Conservation (phyloP, 2,329 filamentous ascomycete genomes). For the Metarhizium humberi region DNA sequence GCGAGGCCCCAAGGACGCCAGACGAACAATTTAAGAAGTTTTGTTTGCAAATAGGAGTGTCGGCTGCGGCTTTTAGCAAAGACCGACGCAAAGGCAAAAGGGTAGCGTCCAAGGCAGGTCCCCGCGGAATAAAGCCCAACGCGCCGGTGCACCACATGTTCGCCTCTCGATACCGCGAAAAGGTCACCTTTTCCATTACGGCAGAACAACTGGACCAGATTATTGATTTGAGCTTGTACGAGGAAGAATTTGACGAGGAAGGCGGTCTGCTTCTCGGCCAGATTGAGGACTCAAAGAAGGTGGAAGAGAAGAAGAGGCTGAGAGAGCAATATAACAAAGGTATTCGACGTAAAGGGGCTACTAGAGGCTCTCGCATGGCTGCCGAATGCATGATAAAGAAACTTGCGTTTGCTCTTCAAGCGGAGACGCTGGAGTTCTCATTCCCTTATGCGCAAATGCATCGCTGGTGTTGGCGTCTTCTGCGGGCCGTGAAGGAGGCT, state of each 20-base stretch:
- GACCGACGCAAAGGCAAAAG: background rate
- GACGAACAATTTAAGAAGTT: constrained; percentile 28
- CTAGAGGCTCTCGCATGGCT: constrained; percentile 3
- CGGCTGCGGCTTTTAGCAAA: constrained; percentile 11
- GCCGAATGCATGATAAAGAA: constrained; percentile 19
- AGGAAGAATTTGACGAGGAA: constrained; percentile 11
- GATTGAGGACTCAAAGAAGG: constrained; percentile 11
- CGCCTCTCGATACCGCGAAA: background rate
- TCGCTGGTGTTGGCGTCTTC: constrained; percentile 27
- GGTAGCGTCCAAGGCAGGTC: constrained; percentile 12
- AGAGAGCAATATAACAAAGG: background rate
- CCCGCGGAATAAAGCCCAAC: constrained; percentile 19
- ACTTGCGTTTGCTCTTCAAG: constrained; percentile 23
- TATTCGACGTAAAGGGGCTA: background rate
- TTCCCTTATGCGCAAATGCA: constrained; percentile 34
- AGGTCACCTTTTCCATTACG: background rate
- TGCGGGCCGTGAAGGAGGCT: constrained; percentile 21
- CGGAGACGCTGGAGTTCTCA: constrained; percentile 25
- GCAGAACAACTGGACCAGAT: background rate
- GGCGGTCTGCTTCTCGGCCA: constrained; percentile 7
- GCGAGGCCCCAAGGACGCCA: constrained; percentile 19
- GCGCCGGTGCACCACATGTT: constrained; percentile 28
- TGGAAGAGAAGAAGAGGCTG: constrained; percentile 4
- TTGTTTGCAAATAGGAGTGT: constrained; percentile 27
- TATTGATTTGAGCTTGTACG: constrained; percentile 1